phyloP scores from a whole-genome alignment of 2,329 filamentous ascomycete species.

The Amylocarpus encephaloides region DNA sequence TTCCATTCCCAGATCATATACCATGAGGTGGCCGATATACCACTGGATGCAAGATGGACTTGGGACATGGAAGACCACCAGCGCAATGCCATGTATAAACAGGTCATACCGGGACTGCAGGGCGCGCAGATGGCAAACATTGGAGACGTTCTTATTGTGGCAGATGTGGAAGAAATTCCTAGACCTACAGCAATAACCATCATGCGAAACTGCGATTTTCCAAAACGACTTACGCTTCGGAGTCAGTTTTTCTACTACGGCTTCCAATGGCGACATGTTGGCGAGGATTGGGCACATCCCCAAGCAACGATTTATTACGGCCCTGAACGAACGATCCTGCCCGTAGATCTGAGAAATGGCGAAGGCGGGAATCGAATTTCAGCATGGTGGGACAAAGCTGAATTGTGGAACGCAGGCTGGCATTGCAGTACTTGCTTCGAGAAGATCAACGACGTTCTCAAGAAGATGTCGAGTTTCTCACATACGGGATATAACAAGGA shows the following conservation, averaged over 20 bases:
- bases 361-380: constrained; percentile 19
- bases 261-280: constrained; percentile 34
- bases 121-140: constrained; percentile 27
- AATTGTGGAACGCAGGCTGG: constrained; percentile 39
- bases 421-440: constrained; percentile 42
- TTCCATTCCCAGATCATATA: constrained; percentile 58
- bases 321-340: constrained; percentile 33
- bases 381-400: constrained; percentile 28
- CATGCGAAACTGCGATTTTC: constrained; percentile 34
- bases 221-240: constrained; percentile 30
- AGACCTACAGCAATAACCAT: constrained; percentile 32
- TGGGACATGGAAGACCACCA: constrained; percentile 49
- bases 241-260: constrained; percentile 36
- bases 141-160: constrained; percentile 40
- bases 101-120: constrained; percentile 39
- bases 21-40: constrained; percentile 42
- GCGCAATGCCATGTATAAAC: constrained; percentile 51
- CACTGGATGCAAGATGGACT: constrained; percentile 34
- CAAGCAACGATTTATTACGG: constrained; percentile 40
- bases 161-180: constrained; percentile 42
- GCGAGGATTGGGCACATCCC: constrained; percentile 37
- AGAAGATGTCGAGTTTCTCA: constrained; percentile 39
- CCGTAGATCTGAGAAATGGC: constrained; percentile 35
- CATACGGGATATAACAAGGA: constrained; percentile 36
- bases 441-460: constrained; percentile 36